Evolutionary conservation across 2,329 filamentous ascomycete species (phyloP), one percentile per base, ranked within the genome.

Genomic region (Endothia cerciana): DNA sequence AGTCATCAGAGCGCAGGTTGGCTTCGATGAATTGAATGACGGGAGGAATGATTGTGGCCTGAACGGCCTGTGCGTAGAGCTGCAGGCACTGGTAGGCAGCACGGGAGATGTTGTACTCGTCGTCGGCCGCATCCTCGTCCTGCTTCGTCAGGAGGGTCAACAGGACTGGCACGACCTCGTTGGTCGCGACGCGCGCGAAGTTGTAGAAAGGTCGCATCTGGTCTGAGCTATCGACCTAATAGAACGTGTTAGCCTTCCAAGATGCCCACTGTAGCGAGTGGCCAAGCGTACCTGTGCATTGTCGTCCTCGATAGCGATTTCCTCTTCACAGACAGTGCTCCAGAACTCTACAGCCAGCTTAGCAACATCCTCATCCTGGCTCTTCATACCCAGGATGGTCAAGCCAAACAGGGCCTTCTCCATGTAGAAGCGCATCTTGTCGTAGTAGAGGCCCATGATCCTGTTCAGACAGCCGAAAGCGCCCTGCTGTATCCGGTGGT

Each of bases 351-450:
- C 93, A 45, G 95, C 95, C 65, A 99, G 86, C 85, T 99, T 99
- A 69, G 95, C 92, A 63, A 99, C 95, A 77, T 99, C 95, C 79
- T 99, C 95, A 73, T 99, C 95, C 8, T 94, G 90, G 73, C 89
- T 96, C 87, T 97, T 97, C 95, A 99, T 99, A 72, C 95, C 95
- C 77, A 97, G 89, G 70, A 99, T 97, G 47, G 95, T 99, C 49
- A 99, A 86, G 66, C 95, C 95, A 74, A 99, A 99, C 53, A 99
- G 86, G 43, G 95, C 95, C 87, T 98, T 98, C 85, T 99, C 95
- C 95, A 99, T 99, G 83, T 99, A 99, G 81, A 97, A 99, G 74
- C 94, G 91, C 95, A 99, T 99, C 83, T 97, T 96, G 75, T 99
- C 95, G 79, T 99, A 99, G 85, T 99, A 99, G 70, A 97, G 87